Base-by-base conservation (phyloP, 2,329 filamentous ascomycete genomes). In the Pseudogymnoascus sp. region DNA sequence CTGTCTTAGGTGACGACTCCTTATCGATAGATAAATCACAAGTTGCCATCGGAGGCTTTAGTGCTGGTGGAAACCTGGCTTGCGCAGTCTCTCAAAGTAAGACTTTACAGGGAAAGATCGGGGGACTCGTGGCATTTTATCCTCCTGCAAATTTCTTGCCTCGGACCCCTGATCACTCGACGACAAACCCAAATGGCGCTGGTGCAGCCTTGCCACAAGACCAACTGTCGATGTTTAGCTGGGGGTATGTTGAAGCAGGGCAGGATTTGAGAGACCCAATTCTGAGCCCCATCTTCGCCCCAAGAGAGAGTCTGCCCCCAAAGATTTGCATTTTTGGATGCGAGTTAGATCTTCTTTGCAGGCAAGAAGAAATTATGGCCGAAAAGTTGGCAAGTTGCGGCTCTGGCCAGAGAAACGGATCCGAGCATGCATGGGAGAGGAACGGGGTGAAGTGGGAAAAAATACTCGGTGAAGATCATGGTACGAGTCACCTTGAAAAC, bases 31-130 rank as follows among this genome's bases (percentile, higher is more conserved):
- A 83, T 68, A 65, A 65, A 5, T 58, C 65, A 3, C 71, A 71
- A 40, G 71, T 82, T 10, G 75, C 75, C 0, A 65, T 83, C 1
- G 74, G 72, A 1, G 81, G 80, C n/a, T 82, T 78, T 70, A 79
- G 77, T 36, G 79, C 80, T 0, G 81, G 81, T 15, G 81, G 74
- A 1, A 82, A 80, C 66, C 71, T 83, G 0, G 67, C 76, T 0
- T 71, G 82, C 0, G 69, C 74, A 1, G 74, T 74, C 0, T 67
- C 72, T n/a, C 78, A 80, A 65, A 65, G 64, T 9, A n/a, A 61
- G n/a, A 59, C 47, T 37, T 64, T 81, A 13, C 61, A 62, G 29
- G 60, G 62, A 11, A 65, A 62, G 29, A 62, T 76, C 8, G 64
- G 67, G 11, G 79, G 76, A 0, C 71, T 76, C 0, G 68, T 81